Evolutionary conservation across 768 basidiomycete genomes (phyloP).

Genomic region (Scleroderma citrinum): DNA sequence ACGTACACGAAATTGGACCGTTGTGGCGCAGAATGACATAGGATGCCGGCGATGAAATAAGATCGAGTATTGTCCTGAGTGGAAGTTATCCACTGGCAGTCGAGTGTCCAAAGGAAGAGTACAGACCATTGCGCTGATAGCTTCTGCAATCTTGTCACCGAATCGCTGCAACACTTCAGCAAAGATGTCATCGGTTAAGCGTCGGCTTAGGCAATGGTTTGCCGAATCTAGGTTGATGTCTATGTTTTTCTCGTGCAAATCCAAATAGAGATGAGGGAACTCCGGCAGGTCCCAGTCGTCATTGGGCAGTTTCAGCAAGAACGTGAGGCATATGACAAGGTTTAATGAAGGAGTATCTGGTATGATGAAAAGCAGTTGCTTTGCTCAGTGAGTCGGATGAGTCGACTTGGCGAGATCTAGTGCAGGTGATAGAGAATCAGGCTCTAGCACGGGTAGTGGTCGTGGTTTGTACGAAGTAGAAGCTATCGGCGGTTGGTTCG

Average conservation of each 20-base stretch:
- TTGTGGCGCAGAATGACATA: slow-evolving; percentile 63
- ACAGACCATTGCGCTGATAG: slow-evolving; percentile 51
- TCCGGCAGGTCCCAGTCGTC: slow-evolving; percentile 77
- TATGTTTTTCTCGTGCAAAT: slow-evolving; percentile 45
- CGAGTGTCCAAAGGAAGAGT: neutral
- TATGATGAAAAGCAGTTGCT: slow-evolving; percentile 53
- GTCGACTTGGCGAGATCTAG: slow-evolving; percentile 56
- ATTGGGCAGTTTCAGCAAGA: slow-evolving; percentile 69
- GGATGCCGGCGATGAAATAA: slow-evolving; percentile 54
- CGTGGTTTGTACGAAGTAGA: slow-evolving; percentile 38
- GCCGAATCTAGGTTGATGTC: slow-evolving; percentile 56
- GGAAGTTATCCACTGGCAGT: slow-evolving; percentile 1
- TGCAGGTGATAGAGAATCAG: slow-evolving; percentile 38
- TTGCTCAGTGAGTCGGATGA: slow-evolving; percentile 60
- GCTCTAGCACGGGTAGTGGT: slow-evolving; percentile 29
- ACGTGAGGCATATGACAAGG: slow-evolving; percentile 65
- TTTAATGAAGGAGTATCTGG: slow-evolving; percentile 58
- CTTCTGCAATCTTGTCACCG: slow-evolving; percentile 48
- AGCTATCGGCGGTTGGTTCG: slow-evolving; percentile 46
- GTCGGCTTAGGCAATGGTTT: slow-evolving; percentile 46
- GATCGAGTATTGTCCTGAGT: slow-evolving; percentile 49
- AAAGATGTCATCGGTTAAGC: slow-evolving; percentile 52
- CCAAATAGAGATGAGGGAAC: slow-evolving; percentile 65
- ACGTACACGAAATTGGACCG: slow-evolving; percentile 39
- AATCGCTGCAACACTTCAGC: slow-evolving; percentile 48